A percentile compares a stretch with the other conserved stretches of the same genome.
Evolutionary conservation across 345 rosid species (phyloP).

Genomic region (Euclidium syriacum): DNA sequence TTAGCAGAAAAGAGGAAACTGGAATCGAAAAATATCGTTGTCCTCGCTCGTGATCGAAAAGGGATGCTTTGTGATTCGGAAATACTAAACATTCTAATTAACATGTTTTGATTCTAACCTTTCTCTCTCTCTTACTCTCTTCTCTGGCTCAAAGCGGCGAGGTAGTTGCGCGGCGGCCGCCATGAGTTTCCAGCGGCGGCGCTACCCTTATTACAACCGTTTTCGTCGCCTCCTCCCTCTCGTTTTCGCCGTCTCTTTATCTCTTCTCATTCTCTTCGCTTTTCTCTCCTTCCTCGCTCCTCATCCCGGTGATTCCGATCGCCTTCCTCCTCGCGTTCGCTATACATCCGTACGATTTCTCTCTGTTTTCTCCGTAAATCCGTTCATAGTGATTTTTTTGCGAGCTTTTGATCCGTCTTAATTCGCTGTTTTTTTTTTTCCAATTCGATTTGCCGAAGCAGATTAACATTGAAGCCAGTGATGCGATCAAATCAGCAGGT

Average conservation of each 20-base stretch:
- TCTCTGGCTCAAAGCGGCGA: not conserved
- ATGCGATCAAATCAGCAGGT: conserved; percentile 28
- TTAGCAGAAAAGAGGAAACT: not conserved
- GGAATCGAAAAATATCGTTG: not conserved
- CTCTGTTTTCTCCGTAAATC: not conserved
- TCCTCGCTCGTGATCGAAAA: conserved; percentile 13
- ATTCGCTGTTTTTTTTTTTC: not conserved
- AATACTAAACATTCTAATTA: not conserved
- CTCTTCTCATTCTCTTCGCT: conserved; percentile 61
- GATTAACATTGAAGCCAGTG: conserved; percentile 25
- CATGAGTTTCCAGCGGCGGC: conserved; percentile 78
- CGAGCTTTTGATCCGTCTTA: not conserved
- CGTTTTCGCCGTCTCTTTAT: conserved; percentile 40
- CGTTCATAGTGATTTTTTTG: not conserved
- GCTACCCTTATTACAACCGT: conserved; percentile 45
- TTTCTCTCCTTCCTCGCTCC: conserved; percentile 75
- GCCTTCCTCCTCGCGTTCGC: conserved; percentile 28
- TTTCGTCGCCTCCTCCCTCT: conserved; percentile 48
- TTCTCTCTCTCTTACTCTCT: not conserved
- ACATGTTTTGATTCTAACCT: conserved; percentile 1
- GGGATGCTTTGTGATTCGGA: not conserved
- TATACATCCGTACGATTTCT: conserved; percentile 27
- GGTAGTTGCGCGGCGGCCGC: conserved; percentile 8
- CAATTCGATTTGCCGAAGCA: not conserved
- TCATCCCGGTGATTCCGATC: conserved; percentile 46